These are phyloP conservation scores for Gaeumannomyces sp. DNA, from an alignment of 2,329 filamentous ascomycete species.

Conservation along the genomic window DNA sequence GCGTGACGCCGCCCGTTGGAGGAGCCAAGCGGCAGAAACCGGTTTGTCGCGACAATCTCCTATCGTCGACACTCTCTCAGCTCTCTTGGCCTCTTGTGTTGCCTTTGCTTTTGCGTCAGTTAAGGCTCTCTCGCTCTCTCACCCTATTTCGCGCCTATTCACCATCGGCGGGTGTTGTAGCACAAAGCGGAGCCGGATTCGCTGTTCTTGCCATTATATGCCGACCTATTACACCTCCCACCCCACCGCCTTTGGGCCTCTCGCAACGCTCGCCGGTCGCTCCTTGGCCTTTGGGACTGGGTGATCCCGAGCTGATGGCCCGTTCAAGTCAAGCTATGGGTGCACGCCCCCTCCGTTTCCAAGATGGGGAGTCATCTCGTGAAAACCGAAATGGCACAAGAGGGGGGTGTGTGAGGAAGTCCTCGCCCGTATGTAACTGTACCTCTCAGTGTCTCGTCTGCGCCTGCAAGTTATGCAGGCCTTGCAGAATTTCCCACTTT, in stretches of 20 bases:
- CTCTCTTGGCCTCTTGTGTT: neutral
- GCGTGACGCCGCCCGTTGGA: neutral
- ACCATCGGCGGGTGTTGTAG: neutral
- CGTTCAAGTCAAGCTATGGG: neutral
- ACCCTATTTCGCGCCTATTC: neutral
- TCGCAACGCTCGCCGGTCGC: no score
- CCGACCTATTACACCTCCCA: neutral
- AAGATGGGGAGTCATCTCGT: neutral
- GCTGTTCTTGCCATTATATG: conserved; percentile 5
- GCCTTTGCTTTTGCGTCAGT: neutral
- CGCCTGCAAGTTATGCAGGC: neutral
- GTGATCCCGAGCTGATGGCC: no score
- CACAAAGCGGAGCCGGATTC: neutral
- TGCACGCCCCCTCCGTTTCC: neutral
- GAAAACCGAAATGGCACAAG: neutral
- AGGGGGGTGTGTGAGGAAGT: neutral
- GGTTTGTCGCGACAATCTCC: neutral
- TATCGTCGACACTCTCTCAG: neutral
- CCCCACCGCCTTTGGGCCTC: neutral
- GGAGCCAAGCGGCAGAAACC: neutral
- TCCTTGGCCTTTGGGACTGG: no score
- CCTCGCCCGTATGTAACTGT: neutral
- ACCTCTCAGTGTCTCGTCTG: neutral
- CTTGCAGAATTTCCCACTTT: neutral
- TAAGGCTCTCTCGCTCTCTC: neutral